A percentile compares a stretch with the other conserved stretches of the same genome.
Conservation (phyloP, 2,329 filamentous ascomycete species). For the Aspergillus bombycis region DNA sequence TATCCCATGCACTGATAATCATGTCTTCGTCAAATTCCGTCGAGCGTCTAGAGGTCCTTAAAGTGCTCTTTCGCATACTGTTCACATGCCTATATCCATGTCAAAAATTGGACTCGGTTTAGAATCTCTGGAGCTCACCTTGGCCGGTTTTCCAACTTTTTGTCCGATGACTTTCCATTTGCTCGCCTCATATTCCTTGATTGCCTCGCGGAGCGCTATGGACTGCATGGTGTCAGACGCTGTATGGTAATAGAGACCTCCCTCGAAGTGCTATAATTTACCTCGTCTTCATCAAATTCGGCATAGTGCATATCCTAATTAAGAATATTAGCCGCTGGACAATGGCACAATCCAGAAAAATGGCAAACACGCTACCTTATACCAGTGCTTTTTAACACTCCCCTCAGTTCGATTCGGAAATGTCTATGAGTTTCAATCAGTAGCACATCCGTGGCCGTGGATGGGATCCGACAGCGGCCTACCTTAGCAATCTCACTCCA, state of each 20-base stretch:
- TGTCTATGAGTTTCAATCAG: conserved; percentile 57
- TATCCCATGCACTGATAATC: conserved; percentile 26
- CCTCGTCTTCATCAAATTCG: conserved; percentile 96
- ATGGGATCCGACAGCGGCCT: conserved; percentile 26
- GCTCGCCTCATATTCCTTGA: conserved; percentile 98
- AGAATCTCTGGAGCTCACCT: conserved; percentile 57
- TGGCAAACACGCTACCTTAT: conserved; percentile 68
- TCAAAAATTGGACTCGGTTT: conserved; percentile 23
- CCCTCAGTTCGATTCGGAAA: conserved; percentile 94
- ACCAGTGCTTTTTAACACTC: conserved; percentile 99
- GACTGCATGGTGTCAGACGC: conserved; percentile 34
- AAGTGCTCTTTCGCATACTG: conserved; percentile 98
- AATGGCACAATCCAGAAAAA: not conserved
- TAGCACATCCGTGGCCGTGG: not conserved
- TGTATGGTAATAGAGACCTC: not conserved
- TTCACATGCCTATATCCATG: conserved; percentile 67
- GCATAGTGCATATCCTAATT: conserved; percentile 97
- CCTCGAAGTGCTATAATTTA: conserved; percentile 45
- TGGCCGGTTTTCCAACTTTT: conserved; percentile 97
- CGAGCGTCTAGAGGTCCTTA: conserved; percentile 43
- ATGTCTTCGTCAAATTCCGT: conserved; percentile 40
- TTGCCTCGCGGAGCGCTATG: conserved; percentile 74
- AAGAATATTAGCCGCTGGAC: conserved; percentile 22
- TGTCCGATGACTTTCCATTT: conserved; percentile 98
- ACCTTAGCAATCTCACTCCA: conserved; percentile 99